Conservation (phyloP, 371 early-diverging fungal genomes). For the Mortierella sp. region DNA sequence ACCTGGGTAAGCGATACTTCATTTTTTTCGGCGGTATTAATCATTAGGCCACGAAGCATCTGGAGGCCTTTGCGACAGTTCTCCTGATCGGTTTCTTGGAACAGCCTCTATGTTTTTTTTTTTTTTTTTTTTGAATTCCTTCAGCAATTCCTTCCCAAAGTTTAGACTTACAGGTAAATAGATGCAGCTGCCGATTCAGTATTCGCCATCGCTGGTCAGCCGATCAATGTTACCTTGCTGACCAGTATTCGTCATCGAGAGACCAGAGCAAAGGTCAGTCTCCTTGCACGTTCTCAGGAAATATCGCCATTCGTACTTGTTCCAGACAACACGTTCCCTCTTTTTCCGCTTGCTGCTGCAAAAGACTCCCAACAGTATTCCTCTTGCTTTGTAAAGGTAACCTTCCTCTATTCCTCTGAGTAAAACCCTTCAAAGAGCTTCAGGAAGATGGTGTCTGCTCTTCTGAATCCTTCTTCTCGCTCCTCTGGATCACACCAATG, state of each 20-base stretch:
- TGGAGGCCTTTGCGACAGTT: conserved; percentile 22
- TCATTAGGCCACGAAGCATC: conserved; percentile 25
- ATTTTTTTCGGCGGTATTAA: conserved; percentile 24
- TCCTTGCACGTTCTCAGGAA: conserved; percentile 18
- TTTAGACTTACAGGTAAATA: conserved; percentile 19
- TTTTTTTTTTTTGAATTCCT: conserved; percentile 21
- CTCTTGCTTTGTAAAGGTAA: conserved; percentile 13
- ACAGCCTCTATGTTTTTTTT: conserved; percentile 19
- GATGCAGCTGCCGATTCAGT: conserved; percentile 21
- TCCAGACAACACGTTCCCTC: conserved; percentile 17
- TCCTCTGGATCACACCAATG: conserved; percentile 19
- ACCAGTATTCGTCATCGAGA: conserved; percentile 12
- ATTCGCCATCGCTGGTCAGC: conserved; percentile 15
- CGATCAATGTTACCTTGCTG: conserved; percentile 24
- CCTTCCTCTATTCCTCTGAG: conserved; percentile 15
- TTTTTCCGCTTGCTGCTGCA: conserved; percentile 7
- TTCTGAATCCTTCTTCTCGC: conserved; percentile 13
- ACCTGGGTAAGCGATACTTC: conserved; percentile 23
- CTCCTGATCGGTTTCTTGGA: conserved; percentile 25
- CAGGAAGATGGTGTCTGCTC: conserved; percentile 21
- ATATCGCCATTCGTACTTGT: conserved; percentile 23
- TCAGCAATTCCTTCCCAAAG: conserved; percentile 15
- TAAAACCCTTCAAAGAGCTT: conserved; percentile 19
- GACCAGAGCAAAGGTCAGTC: conserved; percentile 26
- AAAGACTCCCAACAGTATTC: conserved; percentile 12